These are phyloP conservation scores for Torulaspora maleeae DNA, from an alignment of 805 yeast genomes.

Conservation along the genomic window DNA sequence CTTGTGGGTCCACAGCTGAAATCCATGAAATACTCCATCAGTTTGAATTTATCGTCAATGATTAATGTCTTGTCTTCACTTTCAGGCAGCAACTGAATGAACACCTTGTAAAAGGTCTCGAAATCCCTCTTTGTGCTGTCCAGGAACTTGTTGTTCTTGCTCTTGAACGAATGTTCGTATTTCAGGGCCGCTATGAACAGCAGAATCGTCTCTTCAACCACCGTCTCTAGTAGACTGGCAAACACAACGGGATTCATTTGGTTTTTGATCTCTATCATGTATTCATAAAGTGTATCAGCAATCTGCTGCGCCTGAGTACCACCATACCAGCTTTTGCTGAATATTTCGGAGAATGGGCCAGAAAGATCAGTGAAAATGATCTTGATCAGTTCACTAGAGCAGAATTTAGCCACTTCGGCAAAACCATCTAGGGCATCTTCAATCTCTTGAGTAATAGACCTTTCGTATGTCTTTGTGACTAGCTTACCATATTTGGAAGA, in stretches of 20 bases:
- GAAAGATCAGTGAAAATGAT: conserved; percentile 70
- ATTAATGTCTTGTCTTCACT: conserved; percentile 33
- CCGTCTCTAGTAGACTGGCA: conserved; percentile 49
- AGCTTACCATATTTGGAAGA: conserved; percentile 59
- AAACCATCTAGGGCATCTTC: conserved; percentile 72
- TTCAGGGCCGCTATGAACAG: conserved; percentile 47
- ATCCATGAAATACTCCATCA: conserved; percentile 60
- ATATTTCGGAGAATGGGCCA: conserved; percentile 55
- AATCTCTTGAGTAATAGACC: conserved; percentile 52
- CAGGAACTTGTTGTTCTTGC: conserved; percentile 41
- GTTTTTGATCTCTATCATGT: conserved; percentile 57
- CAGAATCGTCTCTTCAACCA: conserved; percentile 48
- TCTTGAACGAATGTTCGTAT: conserved; percentile 40
- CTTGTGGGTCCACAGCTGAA: conserved; percentile 45
- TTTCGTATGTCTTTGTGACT: conserved; percentile 59
- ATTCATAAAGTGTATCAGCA: conserved; percentile 70
- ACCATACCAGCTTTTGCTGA: conserved; percentile 65
- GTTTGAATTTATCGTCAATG: conserved; percentile 48
- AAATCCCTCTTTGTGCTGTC: conserved; percentile 60
- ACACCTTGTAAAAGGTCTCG: conserved; percentile 48
- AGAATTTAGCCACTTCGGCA: conserved; percentile 65
- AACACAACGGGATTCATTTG: conserved; percentile 51
- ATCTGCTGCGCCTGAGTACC: conserved; percentile 57
- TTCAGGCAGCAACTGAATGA: conserved; percentile 42
- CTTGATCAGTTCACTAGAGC: conserved; percentile 50